Evolutionary conservation across 2,329 filamentous ascomycete species (phyloP), one percentile per base, ranked within the genome.

Genomic region (Tolypocladium album): DNA sequence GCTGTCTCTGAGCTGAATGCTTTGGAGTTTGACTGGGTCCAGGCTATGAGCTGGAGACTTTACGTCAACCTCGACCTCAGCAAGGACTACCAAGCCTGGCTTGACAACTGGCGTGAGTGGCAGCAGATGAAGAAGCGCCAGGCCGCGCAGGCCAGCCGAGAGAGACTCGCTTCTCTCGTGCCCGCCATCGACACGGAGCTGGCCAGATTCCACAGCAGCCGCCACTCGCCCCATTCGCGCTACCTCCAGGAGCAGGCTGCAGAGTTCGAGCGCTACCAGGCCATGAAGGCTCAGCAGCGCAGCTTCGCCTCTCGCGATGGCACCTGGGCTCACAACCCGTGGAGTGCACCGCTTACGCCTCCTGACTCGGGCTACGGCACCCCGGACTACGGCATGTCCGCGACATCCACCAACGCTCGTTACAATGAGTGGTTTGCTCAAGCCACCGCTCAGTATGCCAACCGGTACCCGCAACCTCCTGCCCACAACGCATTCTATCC

Each of bases 1-100:
- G 81, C 87, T 39, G 91, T 96, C 24, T 76, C 82, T 3, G 91
- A 96, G 70, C 81, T 97, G 66, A 96, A 96, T 76, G 79, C 82
- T 62, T 83, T 96, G 72, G 92, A 97, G 78, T 85, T 88, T 68
- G 88, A 95, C 67, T 97, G 92, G 92, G 82, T 97, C 47, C 81
- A 85, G 59, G 86, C 87, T 50, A 94, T 95, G 71, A 81, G 85
- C 66, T 96, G 90, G 88, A 82, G 87, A 65, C 85, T 97, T 59
- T 94, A 96, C 70, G 88, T 94, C 70, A 92, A 95, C 69, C 86
- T 92, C 36, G 83, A 90, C 64, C 83, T 87, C 67, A 86, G 87
- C 70, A 86, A 91, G 69, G 92, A 86, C 64, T 86, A 84, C 72
- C 81, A 82, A 59, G 83, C 83, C 34, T 86, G 83, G 83, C 72